Evolutionary conservation across 2,329 filamentous ascomycete genomes (phyloP), one percentile per base, ranked within the genome.

Genomic region (Ophiosphaerella korrae): DNA sequence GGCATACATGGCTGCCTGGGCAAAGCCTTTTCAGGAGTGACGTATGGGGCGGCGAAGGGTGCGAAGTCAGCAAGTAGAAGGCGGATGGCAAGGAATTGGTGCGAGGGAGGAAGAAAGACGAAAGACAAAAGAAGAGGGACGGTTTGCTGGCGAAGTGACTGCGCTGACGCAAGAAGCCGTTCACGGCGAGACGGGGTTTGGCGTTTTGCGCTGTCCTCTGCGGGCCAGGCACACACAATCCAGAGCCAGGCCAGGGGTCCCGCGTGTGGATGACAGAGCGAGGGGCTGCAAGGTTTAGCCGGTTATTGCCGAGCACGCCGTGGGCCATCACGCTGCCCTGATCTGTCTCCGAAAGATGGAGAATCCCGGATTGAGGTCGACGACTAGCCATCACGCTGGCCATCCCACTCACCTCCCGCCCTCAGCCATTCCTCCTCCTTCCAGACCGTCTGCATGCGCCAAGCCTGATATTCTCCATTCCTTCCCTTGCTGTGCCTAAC

Each of bases 1-100:
- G 60, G 74, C 70, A 58, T 78, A 77, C 78, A 80, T 80, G 67
- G 68, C 67, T 64, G 64, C 67, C 26, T 29, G 7, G 26, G 26
- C 11, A 11, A 29, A 9, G 26, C 26, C 11, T 29, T 29, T 29
- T 29, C 3, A 29, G 52, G 35, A 52, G 43, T 42, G 31, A 50
- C 36, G 42, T 58, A 64, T 50, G 43, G 55, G 62, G 46, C 45
- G 54, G 55, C 48, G 49, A 48, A 26, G 12, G 35, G 45, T 46
- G 47, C 26, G 11, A 16, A 31, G 39, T 31, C 39, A 38, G 34
- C 32, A 42, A 57, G 53, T 52, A 48, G 33, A 52, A 42, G 41
- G 44, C 21, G n/a, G 12, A 37, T 23, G 47, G 38, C 41, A 50
- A 40, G 50, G 41, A 33, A 50, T 50, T 50, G 18, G 50, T 49